These are phyloP conservation scores for Psilocybe cyanescens DNA, from an alignment of 768 basidiomycete genomes.

Conservation along the genomic window DNA sequence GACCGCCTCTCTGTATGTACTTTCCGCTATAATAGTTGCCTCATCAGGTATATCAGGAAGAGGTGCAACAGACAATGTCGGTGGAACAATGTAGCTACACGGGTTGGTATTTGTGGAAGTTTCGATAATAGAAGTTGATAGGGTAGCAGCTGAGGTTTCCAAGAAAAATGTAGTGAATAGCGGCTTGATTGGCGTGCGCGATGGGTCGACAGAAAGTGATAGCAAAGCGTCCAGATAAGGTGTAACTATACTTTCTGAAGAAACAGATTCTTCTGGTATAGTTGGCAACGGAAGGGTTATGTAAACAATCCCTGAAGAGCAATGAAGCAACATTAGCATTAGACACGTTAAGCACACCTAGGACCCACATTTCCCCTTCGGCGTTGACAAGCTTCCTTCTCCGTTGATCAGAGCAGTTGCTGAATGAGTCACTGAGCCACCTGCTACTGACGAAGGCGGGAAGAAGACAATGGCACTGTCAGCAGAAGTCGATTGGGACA, in stretches of 20 bases:
- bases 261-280: slow-evolving; percentile 18
- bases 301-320: slow-evolving; percentile 58
- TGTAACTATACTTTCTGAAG: slow-evolving; percentile 45
- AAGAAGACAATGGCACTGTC: slow-evolving; percentile 79
- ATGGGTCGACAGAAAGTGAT: slow-evolving; percentile 26
- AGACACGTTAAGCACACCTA: no score
- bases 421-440: slow-evolving; percentile 50
- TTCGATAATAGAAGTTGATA: neutral
- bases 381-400: slow-evolving; percentile 74
- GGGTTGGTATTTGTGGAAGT: neutral
- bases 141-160: slow-evolving; percentile 36
- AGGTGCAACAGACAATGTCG: slow-evolving; percentile 35
- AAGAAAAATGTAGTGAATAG: slow-evolving; percentile 62
- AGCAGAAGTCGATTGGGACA: slow-evolving; percentile 25
- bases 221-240: slow-evolving; percentile 64
- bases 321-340: no score
- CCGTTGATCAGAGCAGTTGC: slow-evolving; percentile 73
- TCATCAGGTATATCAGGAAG: slow-evolving; percentile 60
- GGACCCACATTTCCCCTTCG: slow-evolving; percentile 69
- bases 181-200: slow-evolving; percentile 32
- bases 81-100: slow-evolving; percentile 25
- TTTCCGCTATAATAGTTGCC: slow-evolving; percentile 59
- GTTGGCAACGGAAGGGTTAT: slow-evolving; percentile 52
- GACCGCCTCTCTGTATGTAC: slow-evolving; percentile 26
- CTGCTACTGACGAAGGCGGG: slow-evolving; percentile 64